phyloP scores from a whole-genome alignment of 306 rosid genomes.

The Casuarina glauca region DNA sequence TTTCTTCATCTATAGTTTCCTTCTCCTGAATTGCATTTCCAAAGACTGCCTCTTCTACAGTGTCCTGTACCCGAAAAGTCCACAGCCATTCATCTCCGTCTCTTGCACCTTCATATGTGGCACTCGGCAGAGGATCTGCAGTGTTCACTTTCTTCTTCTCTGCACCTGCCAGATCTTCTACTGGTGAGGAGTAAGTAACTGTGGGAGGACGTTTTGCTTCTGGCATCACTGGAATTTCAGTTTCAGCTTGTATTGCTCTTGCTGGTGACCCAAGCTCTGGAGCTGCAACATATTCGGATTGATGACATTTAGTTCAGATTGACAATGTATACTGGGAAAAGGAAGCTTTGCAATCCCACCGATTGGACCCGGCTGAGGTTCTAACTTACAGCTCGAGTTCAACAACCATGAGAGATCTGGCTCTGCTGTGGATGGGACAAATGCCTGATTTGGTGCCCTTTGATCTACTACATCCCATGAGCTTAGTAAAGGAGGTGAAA shows the following conservation, averaged over 20 bases:
- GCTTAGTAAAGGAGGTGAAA: neutral
- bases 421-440: neutral
- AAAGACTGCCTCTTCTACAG: neutral
- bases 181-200: neutral
- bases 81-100: neutral
- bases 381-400: neutral
- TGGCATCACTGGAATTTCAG: neutral
- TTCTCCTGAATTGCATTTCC: neutral
- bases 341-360: neutral
- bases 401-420: neutral
- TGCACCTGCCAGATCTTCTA: neutral
- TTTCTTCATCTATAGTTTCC: neutral
- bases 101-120: neutral
- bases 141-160: neutral
- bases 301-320: neutral
- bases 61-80: neutral
- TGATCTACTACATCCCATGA: neutral
- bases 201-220: neutral
- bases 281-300: neutral
- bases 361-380: neutral
- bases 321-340: neutral
- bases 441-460: neutral
- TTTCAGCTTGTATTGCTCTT: neutral
- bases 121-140: slow-evolving; percentile 1
- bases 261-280: neutral